phyloP scores from a whole-genome alignment of 441 rosid species.

The Geranium incanum region DNA sequence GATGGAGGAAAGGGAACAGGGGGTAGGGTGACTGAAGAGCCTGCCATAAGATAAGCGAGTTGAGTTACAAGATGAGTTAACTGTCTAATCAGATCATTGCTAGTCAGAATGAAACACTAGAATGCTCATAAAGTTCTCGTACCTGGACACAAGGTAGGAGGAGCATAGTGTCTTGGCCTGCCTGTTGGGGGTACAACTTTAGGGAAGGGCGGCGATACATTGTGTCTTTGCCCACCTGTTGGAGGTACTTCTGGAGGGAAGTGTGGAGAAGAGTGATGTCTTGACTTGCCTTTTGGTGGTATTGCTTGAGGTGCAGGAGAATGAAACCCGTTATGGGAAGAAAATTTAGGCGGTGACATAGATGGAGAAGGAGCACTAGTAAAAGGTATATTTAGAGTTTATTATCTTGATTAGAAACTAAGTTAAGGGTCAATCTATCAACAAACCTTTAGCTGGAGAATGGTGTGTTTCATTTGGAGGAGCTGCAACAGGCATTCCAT shows the following conservation, averaged over 20 bases:
- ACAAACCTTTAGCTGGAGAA: conserved; percentile 27
- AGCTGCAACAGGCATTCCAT: too few relatives aligned
- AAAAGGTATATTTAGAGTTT: neutral
- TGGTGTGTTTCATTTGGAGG: neutral
- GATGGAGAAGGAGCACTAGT: conserved; percentile 31
- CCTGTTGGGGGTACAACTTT: neutral
- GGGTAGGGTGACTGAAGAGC: conserved; percentile 35
- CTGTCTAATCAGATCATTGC: neutral
- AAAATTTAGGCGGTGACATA: conserved; percentile 24
- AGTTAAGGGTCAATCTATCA: conserved; percentile 3
- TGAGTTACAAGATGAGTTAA: too few relatives aligned
- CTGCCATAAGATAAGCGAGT: conserved; percentile 10
- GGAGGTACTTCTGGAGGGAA: too few relatives aligned
- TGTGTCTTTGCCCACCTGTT: too few relatives aligned
- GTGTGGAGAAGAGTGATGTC: neutral
- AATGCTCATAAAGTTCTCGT: conserved; percentile 12
- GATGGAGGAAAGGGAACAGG: conserved; percentile 28
- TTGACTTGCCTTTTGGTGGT: neutral
- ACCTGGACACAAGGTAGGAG: conserved; percentile 33
- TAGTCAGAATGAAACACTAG: conserved; percentile 9
- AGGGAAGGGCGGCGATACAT: neutral
- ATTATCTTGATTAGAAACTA: neutral
- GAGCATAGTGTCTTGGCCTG: neutral
- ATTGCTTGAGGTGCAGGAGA: neutral
- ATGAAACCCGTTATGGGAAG: conserved; percentile 21